Base-by-base conservation (phyloP, 371 early-diverging fungal species). In the Cokeromyces recurvatus region DNA sequence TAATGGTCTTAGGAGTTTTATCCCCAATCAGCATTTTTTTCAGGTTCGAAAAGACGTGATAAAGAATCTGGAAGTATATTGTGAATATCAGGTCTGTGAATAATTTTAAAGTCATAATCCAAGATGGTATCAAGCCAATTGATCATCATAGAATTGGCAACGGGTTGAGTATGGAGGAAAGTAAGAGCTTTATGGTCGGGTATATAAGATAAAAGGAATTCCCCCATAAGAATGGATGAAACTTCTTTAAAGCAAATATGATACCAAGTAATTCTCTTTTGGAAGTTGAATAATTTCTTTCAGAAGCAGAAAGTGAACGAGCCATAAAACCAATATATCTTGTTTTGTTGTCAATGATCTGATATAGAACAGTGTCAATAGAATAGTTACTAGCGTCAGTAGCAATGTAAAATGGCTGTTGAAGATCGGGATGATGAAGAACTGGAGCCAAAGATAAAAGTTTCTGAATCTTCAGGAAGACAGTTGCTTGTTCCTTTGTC, bases 311-410 rank as follows among this genome's bases (percentile, higher is more conserved):
- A 8, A 42, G 22, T 1, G 52, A 21, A 11, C 54, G 19, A 1
- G 59, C 50, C 14, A 53, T 38, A 21, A 59, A 64, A 2, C 40
- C 53, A n/a, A 64, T 64, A 32, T 59, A 48, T 6, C 40, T 32
- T 23, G 24, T 32, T 6, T 25, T 49, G 4, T 7, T 19, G 8
- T 27, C 16, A 27, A 7, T 36, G 10, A 43, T 40, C 41, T 66
- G 62, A 34, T 39, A 61, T n/a, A 78, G 27, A 0, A 53, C 58
- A 25, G 59, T 61, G 14, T 64, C 70, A 23, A 68, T 66, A 5
- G 66, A 71, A 11, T 37, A 36, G 22, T 70, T 55, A 2, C 68
- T 70, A 0, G 74, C 68, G 45, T 79, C 72, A 0, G 69, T 68
- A 6, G 65, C 68, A 0, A 74, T 42, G 31, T 46, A 53, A 27